phyloP scores from a whole-genome alignment of 1,139 yeast species.

The Ogataea hybrid region DNA sequence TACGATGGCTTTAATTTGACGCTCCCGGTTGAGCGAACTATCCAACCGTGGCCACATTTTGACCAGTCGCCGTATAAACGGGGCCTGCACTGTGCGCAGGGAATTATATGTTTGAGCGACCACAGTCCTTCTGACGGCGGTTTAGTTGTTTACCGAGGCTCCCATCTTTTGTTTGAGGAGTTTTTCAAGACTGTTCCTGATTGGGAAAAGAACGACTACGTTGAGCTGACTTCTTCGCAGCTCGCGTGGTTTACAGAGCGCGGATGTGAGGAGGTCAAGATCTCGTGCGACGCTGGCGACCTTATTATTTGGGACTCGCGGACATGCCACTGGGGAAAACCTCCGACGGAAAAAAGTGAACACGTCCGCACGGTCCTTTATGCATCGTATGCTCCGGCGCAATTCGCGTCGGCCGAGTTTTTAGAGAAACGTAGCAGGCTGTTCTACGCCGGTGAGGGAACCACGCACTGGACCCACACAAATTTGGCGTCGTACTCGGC shows the following conservation, averaged over 20 bases:
- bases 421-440: constrained; percentile 18
- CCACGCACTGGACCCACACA: constrained; percentile 31
- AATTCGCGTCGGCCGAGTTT: constrained; percentile 27
- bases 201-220: constrained; percentile 16
- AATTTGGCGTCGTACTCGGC: constrained; percentile 2
- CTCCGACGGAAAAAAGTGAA: constrained; percentile 15
- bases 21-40: constrained; percentile 22
- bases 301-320: constrained; percentile 32
- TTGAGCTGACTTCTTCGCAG: constrained; percentile 18
- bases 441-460: constrained; percentile 26
- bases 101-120: constrained; percentile 19
- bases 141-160: constrained; percentile 12
- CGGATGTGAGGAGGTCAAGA: constrained; percentile 20
- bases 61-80: constrained; percentile 25
- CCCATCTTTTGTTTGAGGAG: constrained; percentile 12
- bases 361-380: constrained; percentile 26
- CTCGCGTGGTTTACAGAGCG: constrained; percentile 23
- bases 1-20: constrained; percentile 29
- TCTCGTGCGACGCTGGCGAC: constrained; percentile 29
- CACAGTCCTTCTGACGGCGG: constrained; percentile 19
- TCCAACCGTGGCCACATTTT: constrained; percentile 30
- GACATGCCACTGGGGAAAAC: constrained; percentile 27
- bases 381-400: constrained; percentile 27
- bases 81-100: constrained; percentile 22
- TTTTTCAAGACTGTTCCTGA: constrained; percentile 23